Percentiles rank a stretch among this genome's conserved stretches.
Conservation (phyloP, 2,329 filamentous ascomycete species). For the Arthrinium puccinioides region DNA sequence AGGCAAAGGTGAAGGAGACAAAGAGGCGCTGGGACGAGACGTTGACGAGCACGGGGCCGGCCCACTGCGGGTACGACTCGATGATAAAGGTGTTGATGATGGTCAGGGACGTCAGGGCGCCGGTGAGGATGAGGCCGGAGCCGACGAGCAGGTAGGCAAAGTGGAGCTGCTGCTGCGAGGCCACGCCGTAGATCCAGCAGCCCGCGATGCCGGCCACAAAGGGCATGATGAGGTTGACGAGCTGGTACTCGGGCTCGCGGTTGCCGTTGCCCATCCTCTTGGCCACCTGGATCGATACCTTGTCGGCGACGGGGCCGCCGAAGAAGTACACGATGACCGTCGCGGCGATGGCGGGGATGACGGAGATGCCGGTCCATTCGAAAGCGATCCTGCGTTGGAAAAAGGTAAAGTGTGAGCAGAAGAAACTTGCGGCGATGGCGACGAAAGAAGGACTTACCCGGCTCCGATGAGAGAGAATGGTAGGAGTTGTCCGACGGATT, state of each 20-base stretch:
- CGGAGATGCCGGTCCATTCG: constrained; percentile 8
- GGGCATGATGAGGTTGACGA: constrained; percentile 17
- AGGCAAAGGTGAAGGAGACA: constrained; percentile 11
- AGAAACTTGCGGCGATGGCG: background rate
- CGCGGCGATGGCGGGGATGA: constrained; percentile 10
- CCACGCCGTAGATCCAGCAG: constrained; percentile 15
- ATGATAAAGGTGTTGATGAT: constrained; percentile 17
- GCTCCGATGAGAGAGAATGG: constrained; percentile 7
- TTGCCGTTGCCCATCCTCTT: constrained; percentile 10
- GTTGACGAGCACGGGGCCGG: constrained; percentile 15
- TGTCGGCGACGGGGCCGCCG: constrained; percentile 27
- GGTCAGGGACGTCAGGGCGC: constrained; percentile 12
- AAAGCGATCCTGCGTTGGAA: constrained; percentile 6
- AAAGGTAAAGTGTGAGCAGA: background rate
- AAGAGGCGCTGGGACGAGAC: constrained; percentile 14
- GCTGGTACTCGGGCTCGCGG: constrained; percentile 18
- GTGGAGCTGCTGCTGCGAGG: constrained; percentile 13
- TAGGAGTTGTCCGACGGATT: constrained; percentile 6
- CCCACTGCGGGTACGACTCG: constrained; percentile 17
- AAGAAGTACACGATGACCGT: constrained; percentile 14
- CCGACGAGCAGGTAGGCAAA: constrained; percentile 12
- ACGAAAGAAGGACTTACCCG: constrained; percentile 6
- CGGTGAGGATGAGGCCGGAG: constrained; percentile 15
- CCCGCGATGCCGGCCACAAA: constrained; percentile 13
- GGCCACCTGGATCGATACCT: constrained; percentile 13